Base-by-base conservation (phyloP, 768 basidiomycete genomes). In the Hemileccinum rubropunctum region DNA sequence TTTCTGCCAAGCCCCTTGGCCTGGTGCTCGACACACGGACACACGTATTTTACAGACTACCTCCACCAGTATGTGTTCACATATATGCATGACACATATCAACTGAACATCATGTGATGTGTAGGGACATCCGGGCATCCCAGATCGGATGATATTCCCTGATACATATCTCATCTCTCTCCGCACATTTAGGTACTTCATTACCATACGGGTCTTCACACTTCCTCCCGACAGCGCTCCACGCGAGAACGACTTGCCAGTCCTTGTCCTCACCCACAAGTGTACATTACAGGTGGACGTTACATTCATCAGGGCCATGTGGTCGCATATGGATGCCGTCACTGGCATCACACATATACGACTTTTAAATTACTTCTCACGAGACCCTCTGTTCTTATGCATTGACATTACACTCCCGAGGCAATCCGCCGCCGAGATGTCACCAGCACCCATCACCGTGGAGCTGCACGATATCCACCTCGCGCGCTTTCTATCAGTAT, bases 11-110 rank as follows among this genome's bases (percentile, higher is more conserved):
- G 3, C 7, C 3, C 3, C 1, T 0, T 23, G 1, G 7, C 2
- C 3, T 32, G 3, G 28, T 51, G n/a, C 18, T 51, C 17, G 54
- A 57, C 18, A 42, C 23, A 3, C 44, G 15, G 37, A 45, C 32
- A 9, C 40, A 27, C 14, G 2, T 15, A 6, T 52, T 46, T 3
- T 40, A 52, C 11, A 30, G 9, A 30, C 4, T 30, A 30, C 28
- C 8, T 30, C 28, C 28, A 30, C 9, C 28, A 17, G 51, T 32
- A 12, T 17, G 40, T 35, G 28, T 8, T 30, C 28, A 30, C 8
- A 9, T 30, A 30, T 30, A 12, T 30, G 8, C 28, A 8, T 30
- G 28, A 30, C 9, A 8, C 28, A 30, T 30, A 8, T 30, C 11
- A 8, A 30, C 27, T 28, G 27, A 28, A 28, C 27, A 28, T 30